Conservation (phyloP, 768 basidiomycete species). For the Trametes coccinea region DNA sequence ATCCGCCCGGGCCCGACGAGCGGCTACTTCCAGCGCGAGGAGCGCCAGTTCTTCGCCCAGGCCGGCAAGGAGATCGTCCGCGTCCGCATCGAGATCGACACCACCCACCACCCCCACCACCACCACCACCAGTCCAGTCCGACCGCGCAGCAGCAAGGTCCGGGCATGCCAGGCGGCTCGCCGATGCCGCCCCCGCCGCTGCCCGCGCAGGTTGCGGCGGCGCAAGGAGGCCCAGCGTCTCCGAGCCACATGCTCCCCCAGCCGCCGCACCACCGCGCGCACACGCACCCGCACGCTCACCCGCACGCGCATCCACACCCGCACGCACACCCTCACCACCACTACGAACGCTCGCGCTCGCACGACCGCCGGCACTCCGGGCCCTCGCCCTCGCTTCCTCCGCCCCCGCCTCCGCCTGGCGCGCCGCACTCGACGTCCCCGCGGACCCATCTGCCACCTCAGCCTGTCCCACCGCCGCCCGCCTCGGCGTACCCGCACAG, state of each 20-base stretch:
- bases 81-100: slow-evolving; percentile 69
- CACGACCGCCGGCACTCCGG: slow-evolving; percentile 6
- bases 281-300: not conserved
- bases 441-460: slow-evolving; percentile 10
- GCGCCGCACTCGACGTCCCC: slow-evolving; percentile 22
- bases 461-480: slow-evolving; percentile 32
- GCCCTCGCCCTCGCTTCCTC: slow-evolving; percentile 11
- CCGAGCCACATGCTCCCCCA: slow-evolving; percentile 3
- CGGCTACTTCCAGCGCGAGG: slow-evolving; percentile 72
- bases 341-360: slow-evolving; percentile 1
- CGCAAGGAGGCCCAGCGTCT: not conserved
- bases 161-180: not conserved
- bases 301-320: slow-evolving; percentile 1
- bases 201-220: not conserved
- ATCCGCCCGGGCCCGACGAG: slow-evolving; percentile 66
- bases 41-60: slow-evolving; percentile 79
- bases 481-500: slow-evolving; percentile 27
- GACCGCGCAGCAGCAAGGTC: too few relatives aligned
- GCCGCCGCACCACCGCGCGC: not conserved
- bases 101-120: slow-evolving; percentile 35
- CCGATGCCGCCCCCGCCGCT: not conserved
- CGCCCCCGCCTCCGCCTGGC: not conserved
- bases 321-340: slow-evolving; percentile 5
- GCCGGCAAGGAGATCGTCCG: slow-evolving; percentile 78
- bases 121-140: not conserved